Evolutionary conservation across 208 protist genomes (phyloP).

Genomic region (Trypanosoma caninum): DNA sequence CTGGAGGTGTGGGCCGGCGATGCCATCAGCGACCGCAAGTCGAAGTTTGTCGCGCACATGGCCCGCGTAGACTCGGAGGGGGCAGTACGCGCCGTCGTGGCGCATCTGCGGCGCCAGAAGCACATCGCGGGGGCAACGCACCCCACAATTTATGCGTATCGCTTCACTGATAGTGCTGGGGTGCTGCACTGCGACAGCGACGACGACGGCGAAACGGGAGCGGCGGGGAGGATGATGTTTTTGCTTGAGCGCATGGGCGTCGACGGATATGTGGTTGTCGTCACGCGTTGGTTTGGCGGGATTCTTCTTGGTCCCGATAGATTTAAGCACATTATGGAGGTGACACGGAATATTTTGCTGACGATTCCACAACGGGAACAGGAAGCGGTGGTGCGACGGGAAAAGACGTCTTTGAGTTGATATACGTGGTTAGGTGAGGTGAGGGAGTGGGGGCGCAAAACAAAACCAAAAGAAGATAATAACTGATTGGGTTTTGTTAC

Average conservation of each 20-base stretch:
- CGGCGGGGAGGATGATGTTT: conserved; percentile 80
- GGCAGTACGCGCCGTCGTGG: conserved; percentile 53
- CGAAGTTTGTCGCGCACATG: conserved; percentile 87
- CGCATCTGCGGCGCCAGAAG: conserved; percentile 44
- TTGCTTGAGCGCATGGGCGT: conserved; percentile 80
- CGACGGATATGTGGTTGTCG: conserved; percentile 84
- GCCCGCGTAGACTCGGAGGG: conserved; percentile 49
- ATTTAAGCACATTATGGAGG: conserved; percentile 92
- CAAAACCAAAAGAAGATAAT: background rate
- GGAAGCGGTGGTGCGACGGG: background rate
- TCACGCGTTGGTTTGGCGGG: conserved; percentile 96
- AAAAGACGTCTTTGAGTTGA: background rate
- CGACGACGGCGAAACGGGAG: conserved; percentile 94
- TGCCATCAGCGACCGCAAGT: conserved; percentile 75
- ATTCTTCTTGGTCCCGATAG: conserved; percentile 93
- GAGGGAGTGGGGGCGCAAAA: too few relatives aligned
- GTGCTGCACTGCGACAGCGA: conserved; percentile 85
- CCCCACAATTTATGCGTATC: conserved; percentile 93
- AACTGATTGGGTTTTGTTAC: background rate
- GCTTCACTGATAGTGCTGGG: conserved; percentile 65
- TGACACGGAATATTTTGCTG: conserved; percentile 58
- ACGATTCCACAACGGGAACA: conserved; percentile 61
- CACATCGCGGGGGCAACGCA: conserved; percentile 81
- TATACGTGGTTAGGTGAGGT: too few relatives aligned
- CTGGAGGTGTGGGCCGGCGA: conserved; percentile 51